Base-by-base conservation (phyloP, 1,284 basidiomycete genomes). In the Austroboletus olivaceoglutinosus region DNA sequence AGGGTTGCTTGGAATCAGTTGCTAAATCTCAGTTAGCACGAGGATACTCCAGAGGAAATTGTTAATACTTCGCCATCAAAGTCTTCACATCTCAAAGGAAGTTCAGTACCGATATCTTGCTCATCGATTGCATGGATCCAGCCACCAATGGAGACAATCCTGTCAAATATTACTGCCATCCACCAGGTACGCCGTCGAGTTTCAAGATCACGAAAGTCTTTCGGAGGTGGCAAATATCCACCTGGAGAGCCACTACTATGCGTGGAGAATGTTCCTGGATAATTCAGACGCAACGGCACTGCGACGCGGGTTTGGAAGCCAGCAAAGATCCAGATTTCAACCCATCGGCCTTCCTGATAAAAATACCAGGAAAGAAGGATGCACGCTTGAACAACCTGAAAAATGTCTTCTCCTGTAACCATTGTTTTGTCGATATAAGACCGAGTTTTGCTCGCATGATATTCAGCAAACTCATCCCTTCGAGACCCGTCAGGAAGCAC, bases 291-390 rank as follows among this genome's bases (percentile, higher is more conserved):
- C 27, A 93, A 74, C 4, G 91, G 91, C 15, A 91, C 77, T 22
- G 87, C 84, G n/a, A 90, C 86, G 13, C 90, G 77, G n/a, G 86
- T 89, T 60, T 90, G 86, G 60, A 92, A 89, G 7, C 83, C 89
- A 27, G 88, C 86, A 68, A 89, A 89, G 39, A 91, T 86, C 90
- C 90, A 93, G 6, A 93, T 86, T 69, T 93, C 90, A 12, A 91
- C 89, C 87, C 89, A 91, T 48, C 89, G 79, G 3, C 89, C 91
- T 65, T 91, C 86, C 53, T 89, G 85, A 65, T 92, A 93, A 57
- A 90, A 89, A 70, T 89, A 92, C 88, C 89, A 92, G 2, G 86
- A 89, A 25, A 93, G 77, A 23, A 93, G 73, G 54, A 86, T 85
- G 61, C 88, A 89, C 3, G 90, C 89, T 64, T 93, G 90, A 75